Base-by-base conservation (phyloP, 208 protist genomes). In the Crithidia expoeki region DNA sequence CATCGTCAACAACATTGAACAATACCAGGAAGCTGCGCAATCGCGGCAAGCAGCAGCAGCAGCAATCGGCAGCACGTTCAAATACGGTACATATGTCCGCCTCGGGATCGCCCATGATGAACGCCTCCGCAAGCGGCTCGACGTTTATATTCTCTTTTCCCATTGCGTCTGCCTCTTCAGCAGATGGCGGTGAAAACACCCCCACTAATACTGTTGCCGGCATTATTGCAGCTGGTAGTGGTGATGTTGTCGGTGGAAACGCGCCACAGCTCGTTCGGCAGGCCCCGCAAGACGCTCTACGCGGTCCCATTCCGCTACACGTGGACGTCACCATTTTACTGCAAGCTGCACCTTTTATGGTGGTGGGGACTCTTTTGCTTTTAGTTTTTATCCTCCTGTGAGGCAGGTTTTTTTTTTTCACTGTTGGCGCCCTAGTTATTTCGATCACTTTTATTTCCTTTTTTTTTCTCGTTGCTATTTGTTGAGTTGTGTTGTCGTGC, bases 291-390 rank as follows among this genome's bases (percentile, higher is more conserved):
- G 34, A 44, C 5, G 32, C 49, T 19, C 16, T 25, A 4, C n/a
- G 33, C 27, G 38, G 32, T 1, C 0, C 36, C 3, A 23, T 60
- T 2, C 32, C 23, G 0, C 23, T 52, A 44, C 12, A 65, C 70
- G 2, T 76, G 11, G 62, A 76, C 47, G 44, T 44, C 33, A 46
- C 59, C 2, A 21, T 76, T 11, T 40, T 76, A 10, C 70, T 61
- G 25, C 62, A 76, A 53, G 63, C 72, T 19, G 59, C 63, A 2
- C 64, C 64, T 7, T 77, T 77, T 42, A 51, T 77, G 40, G 72
- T 27, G 4, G 21, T 77, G 11, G 63, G 72, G 14, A 62, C 64
- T 4, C 1, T 51, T 28, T 42, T 77, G 40, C 34, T 72, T 47
- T 21, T 77, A 7, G 16, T 77, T 21, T 68, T 77, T 14, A 57